Conservation (phyloP, 306 rosid genomes). For the Castanea crenata region DNA sequence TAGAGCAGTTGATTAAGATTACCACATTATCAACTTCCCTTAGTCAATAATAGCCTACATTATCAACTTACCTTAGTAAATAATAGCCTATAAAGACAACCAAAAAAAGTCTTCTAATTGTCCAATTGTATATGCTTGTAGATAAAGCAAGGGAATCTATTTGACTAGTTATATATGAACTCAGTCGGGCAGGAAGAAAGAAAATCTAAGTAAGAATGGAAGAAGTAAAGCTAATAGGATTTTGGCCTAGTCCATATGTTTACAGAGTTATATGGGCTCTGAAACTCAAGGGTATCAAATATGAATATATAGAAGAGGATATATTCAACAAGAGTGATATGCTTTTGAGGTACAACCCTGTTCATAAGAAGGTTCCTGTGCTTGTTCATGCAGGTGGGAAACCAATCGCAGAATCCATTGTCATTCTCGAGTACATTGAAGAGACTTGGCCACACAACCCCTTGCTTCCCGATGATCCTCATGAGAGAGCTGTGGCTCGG, state of each 20-base stretch:
- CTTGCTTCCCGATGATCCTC: slow-evolving; percentile 26
- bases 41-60: no score
- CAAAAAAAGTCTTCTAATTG: no score
- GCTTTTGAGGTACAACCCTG: slow-evolving; percentile 45
- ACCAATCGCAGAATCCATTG: slow-evolving; percentile 37
- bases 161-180: not conserved
- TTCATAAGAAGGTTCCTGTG: slow-evolving; percentile 44
- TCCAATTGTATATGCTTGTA: no score
- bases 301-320: slow-evolving; percentile 46
- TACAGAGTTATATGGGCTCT: slow-evolving; percentile 52
- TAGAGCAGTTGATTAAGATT: not conserved
- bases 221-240: slow-evolving; percentile 50
- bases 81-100: no score
- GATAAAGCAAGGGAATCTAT: no score
- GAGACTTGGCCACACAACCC: slow-evolving; percentile 37
- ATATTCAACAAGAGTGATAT: slow-evolving; percentile 34
- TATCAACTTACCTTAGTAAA: no score
- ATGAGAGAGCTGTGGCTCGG: slow-evolving; percentile 30
- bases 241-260: slow-evolving; percentile 39
- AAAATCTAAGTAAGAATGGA: slow-evolving; percentile 15
- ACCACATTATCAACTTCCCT: not conserved
- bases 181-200: not conserved
- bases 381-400: slow-evolving; percentile 46
- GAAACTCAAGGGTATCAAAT: slow-evolving; percentile 40
- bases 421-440: slow-evolving; percentile 49